Conservation (phyloP, 169 alveolate species). For the Eimeria sp. region DNA sequence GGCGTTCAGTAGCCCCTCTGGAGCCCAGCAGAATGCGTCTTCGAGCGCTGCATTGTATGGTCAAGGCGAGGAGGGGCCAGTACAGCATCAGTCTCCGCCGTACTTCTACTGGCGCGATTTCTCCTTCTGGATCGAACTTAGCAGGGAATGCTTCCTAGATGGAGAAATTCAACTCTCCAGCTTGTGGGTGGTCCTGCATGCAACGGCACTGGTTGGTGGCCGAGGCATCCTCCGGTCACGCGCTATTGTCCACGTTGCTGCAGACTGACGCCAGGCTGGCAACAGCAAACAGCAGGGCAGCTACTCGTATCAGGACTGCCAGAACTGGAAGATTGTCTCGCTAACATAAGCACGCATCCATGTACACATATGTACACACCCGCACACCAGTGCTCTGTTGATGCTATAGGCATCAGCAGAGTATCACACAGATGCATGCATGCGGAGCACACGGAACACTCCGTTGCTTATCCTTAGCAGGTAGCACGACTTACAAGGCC, state of each 20-base stretch:
- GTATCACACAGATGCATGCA: neutral
- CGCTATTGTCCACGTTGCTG: slow-evolving; percentile 8
- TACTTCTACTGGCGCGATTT: slow-evolving; percentile 68
- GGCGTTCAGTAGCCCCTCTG: slow-evolving; percentile 13
- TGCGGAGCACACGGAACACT: neutral
- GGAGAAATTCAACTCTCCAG: slow-evolving; percentile 60
- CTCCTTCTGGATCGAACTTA: slow-evolving; percentile 63
- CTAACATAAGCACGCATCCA: neutral
- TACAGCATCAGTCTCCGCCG: slow-evolving; percentile 37
- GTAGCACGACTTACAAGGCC: neutral
- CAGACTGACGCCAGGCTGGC: neutral
- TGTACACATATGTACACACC: neutral
- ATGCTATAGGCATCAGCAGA: neutral
- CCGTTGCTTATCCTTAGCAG: neutral
- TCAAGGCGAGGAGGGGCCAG: slow-evolving; percentile 22
- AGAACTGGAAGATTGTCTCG: neutral
- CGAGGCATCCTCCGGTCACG: slow-evolving; percentile 35
- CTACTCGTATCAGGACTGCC: neutral
- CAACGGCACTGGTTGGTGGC: slow-evolving; percentile 38
- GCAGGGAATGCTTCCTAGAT: slow-evolving; percentile 54
- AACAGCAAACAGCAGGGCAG: neutral
- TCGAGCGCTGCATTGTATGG: neutral
- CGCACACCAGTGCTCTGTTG: neutral
- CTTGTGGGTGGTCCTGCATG: slow-evolving; percentile 68
- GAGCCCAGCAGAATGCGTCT: neutral